These are phyloP conservation scores for Perkinsus chesapeaki DNA, from an alignment of 169 alveolate genomes.

Conservation along the genomic window DNA sequence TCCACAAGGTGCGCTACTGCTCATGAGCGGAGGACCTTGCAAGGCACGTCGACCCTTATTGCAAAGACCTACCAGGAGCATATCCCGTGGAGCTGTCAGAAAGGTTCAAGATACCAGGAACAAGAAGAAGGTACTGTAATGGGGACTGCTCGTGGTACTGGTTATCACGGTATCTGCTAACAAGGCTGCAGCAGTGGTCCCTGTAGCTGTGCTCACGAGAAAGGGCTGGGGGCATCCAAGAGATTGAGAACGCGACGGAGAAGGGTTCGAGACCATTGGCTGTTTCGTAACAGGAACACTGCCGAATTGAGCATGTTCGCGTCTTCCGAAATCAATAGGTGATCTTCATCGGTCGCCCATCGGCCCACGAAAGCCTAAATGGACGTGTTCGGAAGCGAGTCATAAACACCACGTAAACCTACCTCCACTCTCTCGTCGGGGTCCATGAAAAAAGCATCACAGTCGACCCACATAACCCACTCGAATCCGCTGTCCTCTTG, in stretches of 20 bases:
- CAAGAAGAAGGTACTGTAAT: background rate
- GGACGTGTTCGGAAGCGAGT: background rate
- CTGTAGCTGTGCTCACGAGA: background rate
- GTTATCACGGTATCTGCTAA: background rate
- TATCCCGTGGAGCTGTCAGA: background rate
- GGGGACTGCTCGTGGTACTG: conserved; percentile 15
- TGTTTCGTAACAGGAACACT: background rate
- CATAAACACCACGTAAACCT: background rate
- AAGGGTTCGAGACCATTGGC: background rate
- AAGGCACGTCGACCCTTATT: too few species aligned
- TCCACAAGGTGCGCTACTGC: too few species aligned
- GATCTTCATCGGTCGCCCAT: background rate
- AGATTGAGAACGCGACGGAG: background rate
- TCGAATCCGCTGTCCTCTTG: background rate
- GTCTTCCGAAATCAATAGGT: conserved; percentile 1
- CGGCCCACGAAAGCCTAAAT: background rate
- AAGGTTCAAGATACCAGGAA: background rate
- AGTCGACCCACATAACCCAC: conserved; percentile 12
- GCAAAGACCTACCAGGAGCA: background rate
- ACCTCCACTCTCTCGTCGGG: background rate
- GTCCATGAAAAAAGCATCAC: conserved; percentile 7
- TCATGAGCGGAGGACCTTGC: too few species aligned
- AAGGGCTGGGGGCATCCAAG: conserved; percentile 8
- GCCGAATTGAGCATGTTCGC: conserved; percentile 4
- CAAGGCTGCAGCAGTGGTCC: background rate